These are phyloP conservation scores for Emergomyces orientalis DNA, from an alignment of 2,329 filamentous ascomycete species.

Conservation along the genomic window DNA sequence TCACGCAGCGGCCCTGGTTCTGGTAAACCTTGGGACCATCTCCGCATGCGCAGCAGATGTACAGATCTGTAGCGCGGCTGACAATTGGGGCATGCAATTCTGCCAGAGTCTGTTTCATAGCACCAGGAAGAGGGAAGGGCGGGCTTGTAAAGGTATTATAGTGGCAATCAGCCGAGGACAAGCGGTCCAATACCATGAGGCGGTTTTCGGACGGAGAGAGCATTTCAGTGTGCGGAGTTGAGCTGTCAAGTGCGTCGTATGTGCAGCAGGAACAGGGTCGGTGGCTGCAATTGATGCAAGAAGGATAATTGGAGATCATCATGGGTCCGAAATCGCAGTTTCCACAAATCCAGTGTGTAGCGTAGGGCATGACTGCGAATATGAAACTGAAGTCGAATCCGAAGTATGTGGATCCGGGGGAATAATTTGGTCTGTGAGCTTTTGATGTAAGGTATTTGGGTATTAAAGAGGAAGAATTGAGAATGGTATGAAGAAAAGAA, in stretches of 20 bases:
- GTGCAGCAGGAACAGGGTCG: constrained; percentile 16
- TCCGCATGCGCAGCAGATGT: constrained; percentile 31
- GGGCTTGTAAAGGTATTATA: not conserved
- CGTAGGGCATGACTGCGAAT: constrained; percentile 16
- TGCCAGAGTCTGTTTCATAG: not conserved
- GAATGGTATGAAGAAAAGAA: not conserved
- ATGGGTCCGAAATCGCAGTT: constrained; percentile 27
- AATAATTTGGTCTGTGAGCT: not conserved
- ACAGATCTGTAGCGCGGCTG: constrained; percentile 22
- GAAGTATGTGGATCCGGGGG: not conserved
- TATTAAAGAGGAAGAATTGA: not conserved
- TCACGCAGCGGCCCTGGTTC: constrained; percentile 25
- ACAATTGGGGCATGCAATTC: not conserved
- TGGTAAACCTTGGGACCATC: constrained; percentile 34
- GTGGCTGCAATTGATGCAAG: not conserved
- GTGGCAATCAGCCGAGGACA: not conserved
- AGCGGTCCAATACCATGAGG: not conserved
- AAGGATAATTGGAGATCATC: constrained; percentile 14
- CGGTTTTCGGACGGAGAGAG: constrained; percentile 7
- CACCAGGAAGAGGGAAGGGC: not conserved
- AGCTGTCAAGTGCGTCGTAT: constrained; percentile 16
- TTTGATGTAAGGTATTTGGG: not conserved
- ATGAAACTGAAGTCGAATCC: not conserved
- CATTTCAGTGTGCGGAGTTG: constrained; percentile 6
- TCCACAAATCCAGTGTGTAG: constrained; percentile 29